Evolutionary conservation across 2,329 filamentous ascomycete genomes (phyloP).

Genomic region (Colletotrichum orchidophilum): DNA sequence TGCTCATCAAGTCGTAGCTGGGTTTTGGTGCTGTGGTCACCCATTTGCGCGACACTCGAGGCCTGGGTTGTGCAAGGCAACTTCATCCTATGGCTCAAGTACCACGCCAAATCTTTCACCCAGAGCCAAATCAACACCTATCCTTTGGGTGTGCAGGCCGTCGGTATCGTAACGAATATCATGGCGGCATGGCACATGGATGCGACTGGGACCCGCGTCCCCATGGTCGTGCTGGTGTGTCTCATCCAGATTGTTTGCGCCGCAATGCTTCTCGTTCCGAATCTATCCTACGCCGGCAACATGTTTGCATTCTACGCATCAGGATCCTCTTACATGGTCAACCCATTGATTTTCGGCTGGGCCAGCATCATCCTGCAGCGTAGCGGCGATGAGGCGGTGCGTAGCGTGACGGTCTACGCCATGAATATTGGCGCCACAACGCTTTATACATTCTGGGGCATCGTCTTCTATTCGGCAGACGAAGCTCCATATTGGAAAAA

Average conservation of each 20-base stretch:
- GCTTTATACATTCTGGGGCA: slow-evolving; percentile 52
- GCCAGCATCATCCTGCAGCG: slow-evolving; percentile 49
- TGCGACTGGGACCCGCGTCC: slow-evolving; percentile 44
- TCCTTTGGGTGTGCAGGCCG: slow-evolving; percentile 47
- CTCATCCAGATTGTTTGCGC: slow-evolving; percentile 45
- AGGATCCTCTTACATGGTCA: slow-evolving; percentile 51
- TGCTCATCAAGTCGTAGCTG: slow-evolving; percentile 31
- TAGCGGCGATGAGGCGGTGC: slow-evolving; percentile 47
- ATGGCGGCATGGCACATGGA: slow-evolving; percentile 49
- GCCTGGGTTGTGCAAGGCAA: slow-evolving; percentile 41
- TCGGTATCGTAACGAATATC: slow-evolving; percentile 44
- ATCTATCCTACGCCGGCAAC: slow-evolving; percentile 39
- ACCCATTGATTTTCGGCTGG: slow-evolving; percentile 51
- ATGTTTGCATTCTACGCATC: slow-evolving; percentile 46
- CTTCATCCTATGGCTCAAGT: slow-evolving; percentile 43
- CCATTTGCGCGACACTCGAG: slow-evolving; percentile 46
- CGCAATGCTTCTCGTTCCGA: slow-evolving; percentile 44
- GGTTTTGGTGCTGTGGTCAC: slow-evolving; percentile 45
- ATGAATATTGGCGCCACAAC: slow-evolving; percentile 50
- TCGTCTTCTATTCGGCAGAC: slow-evolving; percentile 45
- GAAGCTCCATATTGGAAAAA: slow-evolving; percentile 49
- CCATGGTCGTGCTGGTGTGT: slow-evolving; percentile 45
- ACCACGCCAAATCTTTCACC: slow-evolving; percentile 37
- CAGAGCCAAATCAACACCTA: slow-evolving; percentile 49
- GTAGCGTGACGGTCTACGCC: slow-evolving; percentile 47